Conservation (phyloP, 139 green algal genomes). For the Chlorella sp. region DNA sequence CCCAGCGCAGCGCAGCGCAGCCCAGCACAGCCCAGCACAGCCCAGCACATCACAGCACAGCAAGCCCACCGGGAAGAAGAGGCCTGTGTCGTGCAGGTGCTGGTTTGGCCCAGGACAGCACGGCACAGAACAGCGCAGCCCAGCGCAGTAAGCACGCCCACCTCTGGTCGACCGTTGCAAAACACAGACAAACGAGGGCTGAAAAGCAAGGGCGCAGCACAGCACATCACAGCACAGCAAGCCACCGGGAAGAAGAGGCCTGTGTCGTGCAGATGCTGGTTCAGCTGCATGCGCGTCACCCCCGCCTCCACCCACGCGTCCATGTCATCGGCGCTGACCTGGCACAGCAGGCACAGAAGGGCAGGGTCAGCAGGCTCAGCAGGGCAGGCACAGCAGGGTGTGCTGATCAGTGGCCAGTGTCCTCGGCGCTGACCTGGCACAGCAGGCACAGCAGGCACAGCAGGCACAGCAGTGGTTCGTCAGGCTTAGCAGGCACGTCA, state of each 20-base stretch:
- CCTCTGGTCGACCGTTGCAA: too few species aligned
- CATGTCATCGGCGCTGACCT: slow-evolving; percentile 63
- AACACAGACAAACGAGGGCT: too few species aligned
- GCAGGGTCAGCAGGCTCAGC: background rate
- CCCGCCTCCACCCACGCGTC: slow-evolving; percentile 70
- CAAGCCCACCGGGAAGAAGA: too few species aligned
- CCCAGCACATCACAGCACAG: too few species aligned
- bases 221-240: background rate
- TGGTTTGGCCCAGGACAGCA: too few species aligned
- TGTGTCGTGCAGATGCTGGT: slow-evolving; percentile 59
- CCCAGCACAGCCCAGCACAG: background rate
- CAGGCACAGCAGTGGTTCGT: background rate
- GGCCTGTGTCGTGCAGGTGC: too few species aligned
- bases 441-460: background rate
- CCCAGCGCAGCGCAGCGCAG: too few species aligned
- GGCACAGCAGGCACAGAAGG: background rate
- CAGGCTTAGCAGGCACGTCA: too few species aligned
- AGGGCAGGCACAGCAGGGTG: background rate
- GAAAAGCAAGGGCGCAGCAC: too few species aligned
- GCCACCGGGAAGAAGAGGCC: slow-evolving; percentile 71
- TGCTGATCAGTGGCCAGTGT: too few species aligned
- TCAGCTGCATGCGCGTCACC: slow-evolving; percentile 69
- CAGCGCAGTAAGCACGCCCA: too few species aligned
- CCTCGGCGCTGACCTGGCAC: background rate
- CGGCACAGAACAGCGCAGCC: too few species aligned